Percentiles rank a stretch among this genome's conserved stretches.
Evolutionary conservation across 2,329 filamentous ascomycete genomes (phyloP).

Genomic region (Ilyonectria robusta): DNA sequence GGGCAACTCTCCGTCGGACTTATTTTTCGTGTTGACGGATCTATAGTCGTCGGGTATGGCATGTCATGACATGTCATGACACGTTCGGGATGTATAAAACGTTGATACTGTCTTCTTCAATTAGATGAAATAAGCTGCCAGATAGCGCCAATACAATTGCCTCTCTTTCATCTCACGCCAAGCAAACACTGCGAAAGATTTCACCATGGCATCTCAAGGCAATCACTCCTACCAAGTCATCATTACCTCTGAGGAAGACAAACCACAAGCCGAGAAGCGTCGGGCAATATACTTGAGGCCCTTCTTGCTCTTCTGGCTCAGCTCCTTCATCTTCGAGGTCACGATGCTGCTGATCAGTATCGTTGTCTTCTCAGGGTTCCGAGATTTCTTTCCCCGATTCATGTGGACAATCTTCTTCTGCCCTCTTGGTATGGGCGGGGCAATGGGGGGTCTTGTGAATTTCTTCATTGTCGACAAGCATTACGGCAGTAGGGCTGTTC

Average conservation of each 20-base stretch:
- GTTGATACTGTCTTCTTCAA: not conserved
- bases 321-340: constrained; percentile 29
- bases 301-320: constrained; percentile 32
- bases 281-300: constrained; percentile 25
- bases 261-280: constrained; percentile 22
- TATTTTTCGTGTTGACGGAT: not conserved
- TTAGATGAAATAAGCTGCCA: not conserved
- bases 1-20: constrained; percentile 7
- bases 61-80: too few species aligned
- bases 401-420: constrained; percentile 30
- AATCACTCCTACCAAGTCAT: constrained; percentile 11
- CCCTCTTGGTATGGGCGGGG: constrained; percentile 18
- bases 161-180: not conserved
- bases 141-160: not conserved
- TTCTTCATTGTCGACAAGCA: constrained; percentile 19
- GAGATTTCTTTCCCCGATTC: constrained; percentile 13
- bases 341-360: constrained; percentile 25
- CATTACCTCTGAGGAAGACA: constrained; percentile 12
- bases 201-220: constrained; percentile 7
- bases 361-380: constrained; percentile 17
- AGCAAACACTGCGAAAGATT: not conserved
- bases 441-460: constrained; percentile 22
- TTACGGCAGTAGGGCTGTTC: constrained; percentile 18
- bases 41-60: too few species aligned
- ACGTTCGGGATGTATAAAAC: not conserved